Evolutionary conservation across 225 moss, liverwort and hornwort genomes (phyloP).

Genomic region (Rhytidiadelphus loreus): DNA sequence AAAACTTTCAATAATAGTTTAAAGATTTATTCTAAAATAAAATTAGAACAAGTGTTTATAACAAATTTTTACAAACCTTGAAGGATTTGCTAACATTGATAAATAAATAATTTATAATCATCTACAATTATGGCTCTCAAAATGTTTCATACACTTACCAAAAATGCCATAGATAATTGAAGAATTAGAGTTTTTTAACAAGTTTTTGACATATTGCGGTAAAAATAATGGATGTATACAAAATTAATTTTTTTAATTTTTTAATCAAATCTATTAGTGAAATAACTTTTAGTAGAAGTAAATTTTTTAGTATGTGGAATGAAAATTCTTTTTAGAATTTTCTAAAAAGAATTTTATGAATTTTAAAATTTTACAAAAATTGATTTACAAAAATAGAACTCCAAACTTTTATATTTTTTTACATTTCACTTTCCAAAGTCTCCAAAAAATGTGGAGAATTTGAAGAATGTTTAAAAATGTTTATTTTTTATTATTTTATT

Average conservation of each 20-base stretch:
- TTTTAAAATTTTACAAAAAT: neutral
- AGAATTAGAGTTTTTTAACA: neutral
- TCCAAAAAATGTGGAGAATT: neutral
- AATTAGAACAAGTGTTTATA: neutral
- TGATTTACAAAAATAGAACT: fast-evolving
- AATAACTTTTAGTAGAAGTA: fast-evolving
- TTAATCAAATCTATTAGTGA: neutral
- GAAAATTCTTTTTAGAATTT: neutral
- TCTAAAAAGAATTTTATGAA: neutral
- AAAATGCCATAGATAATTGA: neutral
- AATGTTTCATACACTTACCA: neutral
- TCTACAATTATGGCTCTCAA: neutral
- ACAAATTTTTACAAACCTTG: neutral
- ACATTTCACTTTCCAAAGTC: neutral
- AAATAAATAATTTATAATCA: neutral
- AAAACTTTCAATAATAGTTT: neutral
- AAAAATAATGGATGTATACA: fast-evolving
- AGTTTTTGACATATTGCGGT: neutral
- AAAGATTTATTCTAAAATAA: neutral
- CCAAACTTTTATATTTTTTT: fast-evolving
- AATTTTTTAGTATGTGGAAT: neutral
- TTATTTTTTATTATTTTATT: fast-evolving
- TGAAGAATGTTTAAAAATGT: no score
- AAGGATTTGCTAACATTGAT: neutral
- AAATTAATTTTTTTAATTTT: no score